Conservation (phyloP, 768 basidiomycete genomes). For the Coprinopsis marcescibilis region DNA sequence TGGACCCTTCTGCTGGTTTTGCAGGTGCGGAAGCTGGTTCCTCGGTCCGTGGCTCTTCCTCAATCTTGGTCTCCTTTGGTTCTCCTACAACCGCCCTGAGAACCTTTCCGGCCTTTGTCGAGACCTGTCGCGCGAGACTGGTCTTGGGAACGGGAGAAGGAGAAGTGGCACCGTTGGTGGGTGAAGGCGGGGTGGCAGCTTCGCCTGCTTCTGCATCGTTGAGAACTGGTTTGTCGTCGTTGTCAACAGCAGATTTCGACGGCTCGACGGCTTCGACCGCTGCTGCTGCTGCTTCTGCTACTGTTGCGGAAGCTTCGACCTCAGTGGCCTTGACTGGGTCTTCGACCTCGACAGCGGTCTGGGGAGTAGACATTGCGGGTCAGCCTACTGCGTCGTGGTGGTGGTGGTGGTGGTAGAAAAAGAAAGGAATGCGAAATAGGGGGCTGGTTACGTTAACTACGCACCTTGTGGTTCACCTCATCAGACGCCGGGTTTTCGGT, state of each 20-base stretch:
- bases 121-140: constrained; percentile 1
- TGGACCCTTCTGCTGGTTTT: background rate
- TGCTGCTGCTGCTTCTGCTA: too few species aligned
- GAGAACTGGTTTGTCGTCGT: background rate
- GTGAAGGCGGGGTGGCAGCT: background rate
- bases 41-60: background rate
- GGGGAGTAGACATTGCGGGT: too few species aligned
- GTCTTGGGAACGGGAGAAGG: background rate
- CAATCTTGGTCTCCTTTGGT: background rate
- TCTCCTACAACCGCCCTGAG: background rate
- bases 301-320: too few species aligned
- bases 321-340: too few species aligned
- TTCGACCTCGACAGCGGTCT: too few species aligned
- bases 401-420: too few species aligned
- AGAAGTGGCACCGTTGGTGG: background rate
- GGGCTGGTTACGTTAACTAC: background rate
- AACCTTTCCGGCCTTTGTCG: background rate
- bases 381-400: too few species aligned
- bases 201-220: background rate
- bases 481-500: background rate
- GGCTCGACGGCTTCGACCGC: background rate
- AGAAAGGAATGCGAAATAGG: background rate
- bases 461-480: background rate
- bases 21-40: background rate
- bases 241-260: background rate